Evolutionary conservation across 2,329 filamentous ascomycete genomes (phyloP), one percentile per base, ranked within the genome.

Genomic region (Arthrobotrys pseudoclavata): DNA sequence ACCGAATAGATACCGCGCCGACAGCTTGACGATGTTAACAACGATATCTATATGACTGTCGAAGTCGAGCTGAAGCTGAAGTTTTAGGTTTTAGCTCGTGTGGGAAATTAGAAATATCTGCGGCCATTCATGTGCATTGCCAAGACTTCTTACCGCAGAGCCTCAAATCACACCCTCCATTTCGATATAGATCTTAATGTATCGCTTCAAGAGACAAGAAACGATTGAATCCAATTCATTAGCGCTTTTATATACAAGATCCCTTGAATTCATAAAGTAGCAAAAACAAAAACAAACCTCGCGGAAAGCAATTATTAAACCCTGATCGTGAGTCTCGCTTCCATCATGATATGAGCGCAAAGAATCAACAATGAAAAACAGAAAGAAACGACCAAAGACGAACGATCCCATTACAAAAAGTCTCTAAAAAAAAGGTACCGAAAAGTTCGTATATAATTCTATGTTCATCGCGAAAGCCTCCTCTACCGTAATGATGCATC

Each of bases 231-330:
- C 52, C 52, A 18, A 57, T 37, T 57, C 52, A 57, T 57, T 57
- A 37, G 5, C 60, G 57, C 68, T 71, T 70, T 64, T 71, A 71
- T 71, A 64, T 71, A 71, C 68, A 71, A 12, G n/a, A 26, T 64
- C 31, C 31, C 31, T 34, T 9, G 31, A 34, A 34, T 34, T 34
- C 31, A 9, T 9, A 34, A 34, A 34, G 31, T 9, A 34, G 7
- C 31, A 45, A 7, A 50, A 50, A 24, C 15, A 34, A 64, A 37
- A 7, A 34, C 18, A 13, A 26, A 52, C 31, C 31, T 34, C 31
- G 31, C 47, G 26, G 48, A 40, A 45, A 40, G 12, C 45, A 24
- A 34, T 40, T 50, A 63, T 61, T 61, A 61, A 61, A 45, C 34
- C 48, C 22, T 22, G 37, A 42, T 42, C 37, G 3, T 22, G 45